Evolutionary conservation across 2,329 filamentous ascomycete species (phyloP).

Genomic region (Pleoardoris graminearum): DNA sequence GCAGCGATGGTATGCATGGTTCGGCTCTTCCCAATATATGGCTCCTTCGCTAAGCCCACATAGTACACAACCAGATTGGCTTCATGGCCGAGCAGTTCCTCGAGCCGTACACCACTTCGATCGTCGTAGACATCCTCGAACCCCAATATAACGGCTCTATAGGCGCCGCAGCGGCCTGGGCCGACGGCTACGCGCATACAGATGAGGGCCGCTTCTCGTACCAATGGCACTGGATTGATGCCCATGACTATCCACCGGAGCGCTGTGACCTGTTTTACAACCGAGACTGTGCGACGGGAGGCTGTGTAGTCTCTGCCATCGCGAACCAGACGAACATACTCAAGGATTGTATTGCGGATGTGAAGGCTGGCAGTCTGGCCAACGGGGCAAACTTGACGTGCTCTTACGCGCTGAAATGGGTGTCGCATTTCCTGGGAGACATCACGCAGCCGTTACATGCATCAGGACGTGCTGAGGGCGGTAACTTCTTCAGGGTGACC

Average conservation of each 20-base stretch:
- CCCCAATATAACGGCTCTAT: constrained; percentile 47
- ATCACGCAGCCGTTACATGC: constrained; percentile 49
- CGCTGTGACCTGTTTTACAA: constrained; percentile 43
- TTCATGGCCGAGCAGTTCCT: constrained; percentile 47
- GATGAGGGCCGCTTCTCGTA: constrained; percentile 47
- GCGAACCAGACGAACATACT: constrained; percentile 48
- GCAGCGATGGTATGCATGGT: constrained; percentile 39
- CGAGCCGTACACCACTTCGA: constrained; percentile 32
- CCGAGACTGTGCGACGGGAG: constrained; percentile 43
- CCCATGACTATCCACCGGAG: constrained; percentile 39
- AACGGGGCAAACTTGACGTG: constrained; percentile 42
- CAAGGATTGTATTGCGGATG: constrained; percentile 38
- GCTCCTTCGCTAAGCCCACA: constrained; percentile 9
- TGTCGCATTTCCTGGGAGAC: constrained; percentile 48
- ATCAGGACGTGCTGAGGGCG: constrained; percentile 43
- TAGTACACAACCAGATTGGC: constrained; percentile 49
- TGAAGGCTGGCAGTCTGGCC: constrained; percentile 27
- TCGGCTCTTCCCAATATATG: neutral
- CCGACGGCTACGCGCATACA: constrained; percentile 46
- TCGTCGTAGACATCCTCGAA: constrained; percentile 44
- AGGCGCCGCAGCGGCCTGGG: constrained; percentile 47
- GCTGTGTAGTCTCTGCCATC: constrained; percentile 49
- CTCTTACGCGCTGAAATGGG: constrained; percentile 49
- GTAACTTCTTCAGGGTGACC: constrained; percentile 44
- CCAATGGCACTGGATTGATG: constrained; percentile 49